These are phyloP conservation scores for Penicillium odoratum DNA, from an alignment of 495 filamentous ascomycete genomes.

Conservation along the genomic window DNA sequence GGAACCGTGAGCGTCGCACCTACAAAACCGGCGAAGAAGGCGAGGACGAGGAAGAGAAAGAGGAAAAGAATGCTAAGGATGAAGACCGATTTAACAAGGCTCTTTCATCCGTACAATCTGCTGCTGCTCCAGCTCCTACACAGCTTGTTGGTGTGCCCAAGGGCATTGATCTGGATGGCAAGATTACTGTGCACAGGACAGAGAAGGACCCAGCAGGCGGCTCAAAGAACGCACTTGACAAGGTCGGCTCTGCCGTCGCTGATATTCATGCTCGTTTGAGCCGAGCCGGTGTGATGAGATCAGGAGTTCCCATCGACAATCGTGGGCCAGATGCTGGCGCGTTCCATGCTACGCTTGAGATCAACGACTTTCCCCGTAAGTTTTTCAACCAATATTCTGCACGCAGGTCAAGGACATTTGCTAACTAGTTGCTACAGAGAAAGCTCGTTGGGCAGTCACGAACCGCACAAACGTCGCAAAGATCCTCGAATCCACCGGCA, in stretches of 20 bases:
- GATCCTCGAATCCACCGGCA: constrained; percentile 92
- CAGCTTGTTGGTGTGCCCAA: constrained; percentile 55
- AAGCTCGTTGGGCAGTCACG: constrained; percentile 98
- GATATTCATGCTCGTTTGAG: constrained; percentile 85
- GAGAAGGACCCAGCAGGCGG: constrained; percentile 52
- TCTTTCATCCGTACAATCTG: constrained; percentile 61
- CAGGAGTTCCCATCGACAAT: constrained; percentile 96
- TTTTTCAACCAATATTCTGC: constrained; percentile 21
- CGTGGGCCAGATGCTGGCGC: constrained; percentile 96
- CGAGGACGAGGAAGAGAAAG: constrained; percentile 78
- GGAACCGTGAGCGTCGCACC: constrained; percentile 79
- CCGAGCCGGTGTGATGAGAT: constrained; percentile 79
- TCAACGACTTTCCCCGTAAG: constrained; percentile 96
- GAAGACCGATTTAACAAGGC: constrained; percentile 66
- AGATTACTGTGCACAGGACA: constrained; percentile 78
- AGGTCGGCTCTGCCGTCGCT: constrained; percentile 80
- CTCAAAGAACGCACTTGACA: constrained; percentile 75
- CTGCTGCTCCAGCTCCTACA: constrained; percentile 40
- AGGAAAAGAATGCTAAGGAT: constrained; percentile 56
- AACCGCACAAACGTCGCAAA: constrained; percentile 99
- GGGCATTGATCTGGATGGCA: constrained; percentile 67
- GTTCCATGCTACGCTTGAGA: constrained; percentile 96
- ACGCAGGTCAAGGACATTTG: constrained; percentile 3
- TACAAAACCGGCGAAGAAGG: constrained; percentile 89
- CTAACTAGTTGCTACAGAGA: constrained; percentile 57